Evolutionary conservation across 2,329 filamentous ascomycete species (phyloP), one percentile per base, ranked within the genome.

Genomic region (Curvularia eragrostidis): DNA sequence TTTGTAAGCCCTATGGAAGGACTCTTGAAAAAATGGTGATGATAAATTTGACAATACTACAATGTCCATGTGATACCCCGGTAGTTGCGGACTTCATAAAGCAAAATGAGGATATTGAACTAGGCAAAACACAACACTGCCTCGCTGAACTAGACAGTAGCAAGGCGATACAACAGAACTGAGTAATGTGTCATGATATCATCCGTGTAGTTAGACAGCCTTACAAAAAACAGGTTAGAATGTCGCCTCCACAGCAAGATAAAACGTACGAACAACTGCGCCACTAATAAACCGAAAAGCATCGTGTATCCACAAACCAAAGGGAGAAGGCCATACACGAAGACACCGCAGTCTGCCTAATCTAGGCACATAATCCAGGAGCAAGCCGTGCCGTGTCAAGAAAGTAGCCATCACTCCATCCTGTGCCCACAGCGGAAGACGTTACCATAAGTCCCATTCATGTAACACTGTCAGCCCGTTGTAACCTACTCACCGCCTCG

Each of bases 51-150:
- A 12, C 3, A 12, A 23, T 41, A 19, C 19, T 41, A 15, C 32
- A 23, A 52, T 56, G 43, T 54, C 52, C 41, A 52, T 5, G n/a
- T 32, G 8, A 23, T 30, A 32, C 28, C 41, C n/a, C 13, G 23
- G n/a, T 5, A 24, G 21, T 32, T 30, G 30, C 10, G 30, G 10
- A 43, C 8, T 32, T 57, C 21, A 21, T 43, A 34, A 39, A 5
- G 32, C n/a, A 28, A 28, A 23, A 21, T 54, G 52, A 54, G 15
- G 21, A 3, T 49, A 6, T 26, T 19, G 7, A 15, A 19, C 32
- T 12, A 43, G 52, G 34, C 28, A 32, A 42, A 39, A 8, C 8
- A 10, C 18, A 13, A 13, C 13, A 12, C 21, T 5, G 39, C 19
- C 19, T 23, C 23, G 21, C 39, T 41, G 39, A 41, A 21, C 23